Evolutionary conservation across 495 filamentous ascomycete genomes (phyloP).

Genomic region (Penicillium canescens): DNA sequence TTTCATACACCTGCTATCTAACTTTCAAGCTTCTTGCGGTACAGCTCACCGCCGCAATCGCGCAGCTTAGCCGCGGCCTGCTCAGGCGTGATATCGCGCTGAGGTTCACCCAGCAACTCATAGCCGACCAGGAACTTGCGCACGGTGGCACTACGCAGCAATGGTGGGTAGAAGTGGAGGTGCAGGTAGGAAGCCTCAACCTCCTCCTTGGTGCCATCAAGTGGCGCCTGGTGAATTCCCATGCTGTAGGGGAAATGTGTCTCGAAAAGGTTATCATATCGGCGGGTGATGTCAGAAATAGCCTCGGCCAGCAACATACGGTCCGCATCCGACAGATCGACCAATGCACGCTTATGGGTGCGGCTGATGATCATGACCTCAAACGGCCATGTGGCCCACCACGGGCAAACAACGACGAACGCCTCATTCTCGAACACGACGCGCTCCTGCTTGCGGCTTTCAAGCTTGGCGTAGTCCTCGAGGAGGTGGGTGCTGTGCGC

Average conservation of each 20-base stretch:
- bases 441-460: constrained; percentile 77
- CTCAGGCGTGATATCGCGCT: constrained; percentile 96
- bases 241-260: constrained; percentile 94
- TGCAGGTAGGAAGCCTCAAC: constrained; percentile 87
- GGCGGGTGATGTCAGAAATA: constrained; percentile 79
- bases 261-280: constrained; percentile 97
- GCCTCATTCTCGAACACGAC: constrained; percentile 81
- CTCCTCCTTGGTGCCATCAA: constrained; percentile 82
- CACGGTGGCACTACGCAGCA: constrained; percentile 89
- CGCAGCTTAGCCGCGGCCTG: constrained; percentile 83
- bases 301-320: constrained; percentile 72
- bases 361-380: constrained; percentile 90
- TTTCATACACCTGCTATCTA: neutral
- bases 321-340: constrained; percentile 74
- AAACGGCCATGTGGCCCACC: constrained; percentile 98
- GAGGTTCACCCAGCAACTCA: constrained; percentile 92
- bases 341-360: constrained; percentile 74
- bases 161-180: constrained; percentile 94
- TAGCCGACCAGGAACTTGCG: constrained; percentile 91
- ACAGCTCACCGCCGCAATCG: constrained; percentile 75
- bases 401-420: constrained; percentile 87
- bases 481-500: constrained; percentile 66
- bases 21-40: constrained; percentile 64
- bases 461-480: constrained; percentile 82
- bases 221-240: constrained; percentile 92